Evolutionary conservation across 495 filamentous ascomycete species (phyloP), one percentile per base, ranked within the genome.

Genomic region (Filosporella fistucella): DNA sequence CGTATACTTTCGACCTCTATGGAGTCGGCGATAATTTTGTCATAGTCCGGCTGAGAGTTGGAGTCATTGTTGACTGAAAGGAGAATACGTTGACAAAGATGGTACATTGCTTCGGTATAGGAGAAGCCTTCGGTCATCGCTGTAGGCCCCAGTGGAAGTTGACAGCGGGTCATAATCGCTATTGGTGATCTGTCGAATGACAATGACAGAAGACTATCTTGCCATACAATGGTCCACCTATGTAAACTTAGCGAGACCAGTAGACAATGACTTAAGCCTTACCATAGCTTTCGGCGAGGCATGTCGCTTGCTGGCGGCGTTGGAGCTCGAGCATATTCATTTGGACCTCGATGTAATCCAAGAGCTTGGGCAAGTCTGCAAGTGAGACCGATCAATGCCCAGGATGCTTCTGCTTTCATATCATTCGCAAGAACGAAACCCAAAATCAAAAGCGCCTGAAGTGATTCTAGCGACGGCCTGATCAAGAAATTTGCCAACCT

Each of bases 391-490:
- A 77, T 64, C 33, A 79, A 54, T 0, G 75, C 75, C 75, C 75
- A 79, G 1, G 75, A 77, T 12, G 73, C 75, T 47, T 79, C 75
- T 12, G 75, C 74, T 50, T 77, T 77, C 75, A 79, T 79, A 47
- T 79, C 75, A 47, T 79, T 79, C 24, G 75, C 60, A 13, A 79
- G 60, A 24, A 76, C 74, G 43, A 77, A 76, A 29, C 72, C 69
- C 0, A 71, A 70, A 52, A 79, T 65, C 7, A 79, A 60, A 37
- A 79, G 53, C 6, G 75, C 73, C 54, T 79, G 75, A 24, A 79
- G 70, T n/a, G 75, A 75, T 58, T 79, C 75, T 4, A 79, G 58
- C 20, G 76, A 76, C 5, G 75, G 75, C 25, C 74, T 74, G 49
- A 47, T 59, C 20, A 79, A 47, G 45, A 77, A 79, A 41, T 79